Percentiles rank a stretch among this genome's conserved stretches.
These are phyloP conservation scores for Casuarina glauca DNA, from an alignment of 306 rosid species.

Conservation along the genomic window DNA sequence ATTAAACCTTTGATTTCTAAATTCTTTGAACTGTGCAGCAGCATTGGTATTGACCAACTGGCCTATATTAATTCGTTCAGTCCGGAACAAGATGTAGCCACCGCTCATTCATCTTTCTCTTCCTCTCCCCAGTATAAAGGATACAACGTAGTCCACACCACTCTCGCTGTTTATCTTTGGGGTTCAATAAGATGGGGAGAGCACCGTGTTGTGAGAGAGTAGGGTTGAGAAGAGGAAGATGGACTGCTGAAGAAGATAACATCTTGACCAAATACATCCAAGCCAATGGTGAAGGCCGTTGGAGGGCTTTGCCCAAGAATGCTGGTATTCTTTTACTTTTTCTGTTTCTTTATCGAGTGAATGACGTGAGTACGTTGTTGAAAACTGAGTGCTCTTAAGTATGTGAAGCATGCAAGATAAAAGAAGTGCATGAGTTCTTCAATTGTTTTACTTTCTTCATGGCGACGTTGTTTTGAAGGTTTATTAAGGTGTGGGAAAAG, in stretches of 20 bases:
- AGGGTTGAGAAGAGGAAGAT: slow-evolving; percentile 85
- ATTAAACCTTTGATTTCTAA: too few relatives aligned
- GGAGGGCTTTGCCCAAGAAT: slow-evolving; percentile 84
- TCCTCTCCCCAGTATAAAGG: neutral
- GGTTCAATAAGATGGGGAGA: slow-evolving; percentile 56
- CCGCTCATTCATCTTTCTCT: neutral
- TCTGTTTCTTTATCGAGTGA: neutral
- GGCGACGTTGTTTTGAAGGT: slow-evolving; percentile 33
- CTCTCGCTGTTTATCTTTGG: neutral
- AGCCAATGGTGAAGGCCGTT: slow-evolving; percentile 72
- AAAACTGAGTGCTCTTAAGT: neutral
- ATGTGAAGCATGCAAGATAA: neutral
- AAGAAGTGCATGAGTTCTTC: neutral
- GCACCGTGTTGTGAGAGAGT: slow-evolving; percentile 81
- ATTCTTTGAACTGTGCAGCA: too few relatives aligned
- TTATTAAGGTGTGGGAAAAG: slow-evolving; percentile 81
- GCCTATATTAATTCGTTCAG: too few relatives aligned
- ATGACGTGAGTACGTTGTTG: neutral
- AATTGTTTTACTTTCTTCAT: neutral
- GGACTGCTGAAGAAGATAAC: slow-evolving; percentile 85
- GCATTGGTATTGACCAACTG: too few relatives aligned
- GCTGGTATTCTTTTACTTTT: slow-evolving; percentile 42
- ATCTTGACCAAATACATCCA: slow-evolving; percentile 63
- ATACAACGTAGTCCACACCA: neutral
- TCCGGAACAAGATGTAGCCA: too few relatives aligned